phyloP scores from a whole-genome alignment of 192 early-diverging fungal species.

The Haplosporangium gracile region DNA sequence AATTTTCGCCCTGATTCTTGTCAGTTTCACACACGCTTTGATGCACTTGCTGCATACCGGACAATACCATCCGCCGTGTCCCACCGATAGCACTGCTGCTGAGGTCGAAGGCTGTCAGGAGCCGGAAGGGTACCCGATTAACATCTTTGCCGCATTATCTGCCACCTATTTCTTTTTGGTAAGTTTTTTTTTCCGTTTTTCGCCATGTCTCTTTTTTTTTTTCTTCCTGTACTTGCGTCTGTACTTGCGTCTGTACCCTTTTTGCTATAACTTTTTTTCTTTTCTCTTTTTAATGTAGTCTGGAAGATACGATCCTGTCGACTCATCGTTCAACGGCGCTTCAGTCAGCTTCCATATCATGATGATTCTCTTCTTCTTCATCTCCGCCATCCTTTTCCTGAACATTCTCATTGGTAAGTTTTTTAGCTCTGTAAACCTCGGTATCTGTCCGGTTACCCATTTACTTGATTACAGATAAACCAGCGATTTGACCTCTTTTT shows the following conservation, averaged over 20 bases:
- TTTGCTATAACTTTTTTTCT: not conserved
- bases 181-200: not conserved
- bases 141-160: slow-evolving; percentile 17
- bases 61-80: not conserved
- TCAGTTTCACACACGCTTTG: slow-evolving; percentile 42
- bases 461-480: too few relatives aligned
- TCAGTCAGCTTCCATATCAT: slow-evolving; percentile 40
- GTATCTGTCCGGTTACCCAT: too few relatives aligned
- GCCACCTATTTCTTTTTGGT: slow-evolving; percentile 44
- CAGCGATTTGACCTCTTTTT: too few relatives aligned
- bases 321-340: not conserved
- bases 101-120: not conserved
- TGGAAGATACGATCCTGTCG: slow-evolving; percentile 40
- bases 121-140: not conserved
- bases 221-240: too few relatives aligned
- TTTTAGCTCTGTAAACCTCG: not conserved
- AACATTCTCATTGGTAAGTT: slow-evolving; percentile 49
- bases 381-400: slow-evolving; percentile 45
- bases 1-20: slow-evolving; percentile 38
- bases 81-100: not conserved
- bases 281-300: slow-evolving; percentile 19
- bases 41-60: slow-evolving; percentile 39
- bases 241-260: not conserved
- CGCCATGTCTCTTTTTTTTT: too few relatives aligned
- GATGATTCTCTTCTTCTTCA: slow-evolving; percentile 56